phyloP scores from a whole-genome alignment of 1,284 basidiomycete species.

The Kwoniella shivajii region DNA sequence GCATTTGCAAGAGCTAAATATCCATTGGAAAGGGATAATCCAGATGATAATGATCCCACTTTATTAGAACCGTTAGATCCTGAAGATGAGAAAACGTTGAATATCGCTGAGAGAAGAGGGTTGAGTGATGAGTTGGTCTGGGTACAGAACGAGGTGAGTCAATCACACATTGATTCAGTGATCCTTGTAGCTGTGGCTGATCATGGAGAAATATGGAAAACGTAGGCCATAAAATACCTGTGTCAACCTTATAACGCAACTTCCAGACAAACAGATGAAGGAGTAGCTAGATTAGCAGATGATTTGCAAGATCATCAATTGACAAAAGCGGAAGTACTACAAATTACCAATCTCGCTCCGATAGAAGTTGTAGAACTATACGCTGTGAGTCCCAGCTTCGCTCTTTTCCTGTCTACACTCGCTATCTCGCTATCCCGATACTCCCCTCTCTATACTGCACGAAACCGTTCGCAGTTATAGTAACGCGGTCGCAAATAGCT shows the following conservation, averaged over 20 bases:
- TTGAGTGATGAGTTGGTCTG: constrained; percentile 79
- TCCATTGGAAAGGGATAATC: constrained; percentile 23
- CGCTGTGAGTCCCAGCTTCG: constrained; percentile 76
- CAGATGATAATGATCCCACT: constrained; percentile 15
- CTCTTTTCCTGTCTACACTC: background rate
- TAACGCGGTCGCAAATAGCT: too few species aligned
- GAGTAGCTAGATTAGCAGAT: constrained; percentile 68
- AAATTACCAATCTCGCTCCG: constrained; percentile 85
- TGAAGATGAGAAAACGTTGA: constrained; percentile 58
- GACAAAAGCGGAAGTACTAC: constrained; percentile 88
- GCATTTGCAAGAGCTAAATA: constrained; percentile 18
- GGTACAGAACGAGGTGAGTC: constrained; percentile 78
- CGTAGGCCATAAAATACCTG: constrained; percentile 80
- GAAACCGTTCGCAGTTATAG: too few species aligned
- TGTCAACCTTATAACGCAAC: constrained; percentile 59
- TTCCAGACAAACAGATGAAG: constrained; percentile 65
- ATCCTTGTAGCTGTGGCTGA: background rate
- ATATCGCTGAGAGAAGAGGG: constrained; percentile 44
- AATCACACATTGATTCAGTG: background rate
- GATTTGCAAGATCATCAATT: constrained; percentile 69
- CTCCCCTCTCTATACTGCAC: too few species aligned
- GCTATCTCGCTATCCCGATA: background rate
- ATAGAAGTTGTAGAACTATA: constrained; percentile 82
- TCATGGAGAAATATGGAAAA: background rate
- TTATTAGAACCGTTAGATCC: constrained; percentile 21